Conservation (phyloP, 1,139 yeast species). For the Diutina mesorugosa region DNA sequence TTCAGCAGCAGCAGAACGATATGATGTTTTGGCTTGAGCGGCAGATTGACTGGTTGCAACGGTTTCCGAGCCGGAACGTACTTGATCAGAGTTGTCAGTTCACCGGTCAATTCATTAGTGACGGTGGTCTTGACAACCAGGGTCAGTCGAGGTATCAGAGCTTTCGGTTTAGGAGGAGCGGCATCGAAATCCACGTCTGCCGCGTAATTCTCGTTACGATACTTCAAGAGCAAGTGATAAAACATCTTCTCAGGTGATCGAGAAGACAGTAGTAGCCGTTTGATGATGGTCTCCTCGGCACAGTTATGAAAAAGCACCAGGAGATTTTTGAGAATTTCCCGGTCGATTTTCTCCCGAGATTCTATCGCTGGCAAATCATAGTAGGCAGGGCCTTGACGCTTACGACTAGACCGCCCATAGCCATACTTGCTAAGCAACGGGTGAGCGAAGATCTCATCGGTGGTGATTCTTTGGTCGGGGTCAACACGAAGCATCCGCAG, state of each 20-base stretch:
- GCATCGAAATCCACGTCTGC: constrained; percentile 10
- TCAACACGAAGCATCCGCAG: constrained; percentile 69
- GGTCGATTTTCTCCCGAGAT: constrained; percentile 52
- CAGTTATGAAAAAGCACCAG: constrained; percentile 90
- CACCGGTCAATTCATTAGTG: constrained; percentile 11
- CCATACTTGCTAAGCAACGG: constrained; percentile 74
- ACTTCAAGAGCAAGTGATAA: constrained; percentile 70
- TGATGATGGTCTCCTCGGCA: constrained; percentile 43
- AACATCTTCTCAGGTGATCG: constrained; percentile 82
- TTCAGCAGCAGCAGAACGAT: not conserved
- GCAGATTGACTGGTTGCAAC: not conserved
- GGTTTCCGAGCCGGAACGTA: constrained; percentile 8
- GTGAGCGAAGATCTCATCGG: constrained; percentile 61
- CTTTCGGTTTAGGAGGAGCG: constrained; percentile 8
- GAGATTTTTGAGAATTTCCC: constrained; percentile 71
- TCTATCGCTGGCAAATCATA: constrained; percentile 26
- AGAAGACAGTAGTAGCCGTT: constrained; percentile 43
- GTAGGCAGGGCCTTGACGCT: constrained; percentile 9
- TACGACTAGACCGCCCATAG: constrained; percentile 6
- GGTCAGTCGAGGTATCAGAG: constrained; percentile 26
- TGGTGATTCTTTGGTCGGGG: constrained; percentile 67
- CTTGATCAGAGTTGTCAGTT: constrained; percentile 13
- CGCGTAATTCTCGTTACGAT: constrained; percentile 47
- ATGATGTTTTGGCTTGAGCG: not conserved
- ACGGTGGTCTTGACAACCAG: constrained; percentile 34